Evolutionary conservation across 257 asterid species (phyloP).

Genomic region (Verbascum thapsus): DNA sequence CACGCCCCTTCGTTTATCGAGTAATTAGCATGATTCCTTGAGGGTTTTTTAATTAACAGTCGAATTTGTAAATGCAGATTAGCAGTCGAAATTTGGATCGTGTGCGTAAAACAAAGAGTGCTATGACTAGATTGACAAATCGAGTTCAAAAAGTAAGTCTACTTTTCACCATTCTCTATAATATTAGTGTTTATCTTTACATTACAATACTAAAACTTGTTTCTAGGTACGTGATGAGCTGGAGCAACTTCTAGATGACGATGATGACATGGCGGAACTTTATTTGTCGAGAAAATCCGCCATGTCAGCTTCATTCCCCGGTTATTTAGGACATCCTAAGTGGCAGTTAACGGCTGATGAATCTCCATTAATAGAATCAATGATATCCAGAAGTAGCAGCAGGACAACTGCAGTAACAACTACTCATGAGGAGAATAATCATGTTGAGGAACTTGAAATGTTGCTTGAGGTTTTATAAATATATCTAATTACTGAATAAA

Average conservation of each 20-base stretch:
- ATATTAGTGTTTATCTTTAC: not conserved
- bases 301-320: slow-evolving; percentile 42
- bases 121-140: slow-evolving; percentile 77
- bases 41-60: no score
- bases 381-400: slow-evolving; percentile 53
- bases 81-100: slow-evolving; percentile 86
- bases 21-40: no score
- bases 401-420: slow-evolving; percentile 51
- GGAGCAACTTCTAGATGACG: slow-evolving; percentile 84
- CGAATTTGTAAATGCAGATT: slow-evolving; percentile 57
- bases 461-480: slow-evolving; percentile 68
- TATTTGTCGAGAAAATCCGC: slow-evolving; percentile 70
- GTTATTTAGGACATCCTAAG: slow-evolving; percentile 39
- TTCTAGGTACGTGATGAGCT: slow-evolving; percentile 86
- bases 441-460: slow-evolving; percentile 95
- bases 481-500: not conserved
- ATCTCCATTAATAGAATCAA: slow-evolving; percentile 50
- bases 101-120: slow-evolving; percentile 79
- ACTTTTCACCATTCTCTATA: not conserved
- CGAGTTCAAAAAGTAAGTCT: slow-evolving; percentile 82
- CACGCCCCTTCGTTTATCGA: no score
- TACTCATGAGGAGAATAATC: slow-evolving; percentile 56
- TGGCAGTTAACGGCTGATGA: slow-evolving; percentile 46
- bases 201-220: not conserved
- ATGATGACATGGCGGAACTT: slow-evolving; percentile 90